Conservation (phyloP, 805 yeast genomes). For the Teunomyces kruisii region DNA sequence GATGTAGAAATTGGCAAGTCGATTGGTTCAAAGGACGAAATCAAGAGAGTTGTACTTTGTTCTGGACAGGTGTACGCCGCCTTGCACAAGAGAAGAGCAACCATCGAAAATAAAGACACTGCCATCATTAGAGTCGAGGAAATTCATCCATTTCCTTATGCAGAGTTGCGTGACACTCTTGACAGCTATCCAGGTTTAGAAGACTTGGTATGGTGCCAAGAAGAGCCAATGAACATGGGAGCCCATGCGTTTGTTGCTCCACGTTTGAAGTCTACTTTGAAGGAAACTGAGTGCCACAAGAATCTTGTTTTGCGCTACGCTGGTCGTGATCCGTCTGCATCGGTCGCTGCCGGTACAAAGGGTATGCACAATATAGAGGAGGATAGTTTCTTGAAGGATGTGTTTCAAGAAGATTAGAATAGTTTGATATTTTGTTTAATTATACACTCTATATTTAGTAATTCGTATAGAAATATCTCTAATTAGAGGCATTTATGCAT, state of each 20-base stretch:
- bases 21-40: slow-evolving; percentile 75
- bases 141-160: slow-evolving; percentile 97
- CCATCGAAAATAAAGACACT: slow-evolving; percentile 73
- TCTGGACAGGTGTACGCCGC: slow-evolving; percentile 96
- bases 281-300: slow-evolving; percentile 69
- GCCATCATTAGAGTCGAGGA: slow-evolving; percentile 91
- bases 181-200: slow-evolving; percentile 75
- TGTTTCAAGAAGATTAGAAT: slow-evolving; percentile 16
- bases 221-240: slow-evolving; percentile 98
- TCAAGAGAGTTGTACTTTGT: slow-evolving; percentile 80
- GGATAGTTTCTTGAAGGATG: slow-evolving; percentile 78
- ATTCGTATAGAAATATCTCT: too few relatives aligned
- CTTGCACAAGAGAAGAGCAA: slow-evolving; percentile 82
- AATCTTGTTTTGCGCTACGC: slow-evolving; percentile 73
- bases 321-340: slow-evolving; percentile 97
- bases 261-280: slow-evolving; percentile 73
- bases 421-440: too few relatives aligned
- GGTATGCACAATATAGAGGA: slow-evolving; percentile 85
- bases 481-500: too few relatives aligned
- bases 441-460: too few relatives aligned
- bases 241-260: slow-evolving; percentile 78
- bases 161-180: slow-evolving; percentile 83
- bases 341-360: slow-evolving; percentile 97
- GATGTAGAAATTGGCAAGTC: slow-evolving; percentile 81
- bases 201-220: slow-evolving; percentile 96